Conservation (phyloP, 1,284 basidiomycete genomes). For the Boletus sp. region DNA sequence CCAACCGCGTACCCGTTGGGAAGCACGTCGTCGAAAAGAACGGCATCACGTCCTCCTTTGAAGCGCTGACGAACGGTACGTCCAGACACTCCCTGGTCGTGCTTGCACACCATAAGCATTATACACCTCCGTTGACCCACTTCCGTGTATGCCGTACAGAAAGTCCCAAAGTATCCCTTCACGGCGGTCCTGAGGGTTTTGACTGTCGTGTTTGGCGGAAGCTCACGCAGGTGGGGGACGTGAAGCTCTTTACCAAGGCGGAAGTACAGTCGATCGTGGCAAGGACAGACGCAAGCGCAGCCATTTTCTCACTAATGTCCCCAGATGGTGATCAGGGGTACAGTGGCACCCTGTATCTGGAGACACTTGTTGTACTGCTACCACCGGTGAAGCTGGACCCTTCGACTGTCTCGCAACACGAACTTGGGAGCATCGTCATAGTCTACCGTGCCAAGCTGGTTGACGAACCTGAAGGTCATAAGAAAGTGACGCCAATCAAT, state of each 20-base stretch:
- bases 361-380: slow-evolving; percentile 56
- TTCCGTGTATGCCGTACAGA: slow-evolving; percentile 35
- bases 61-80: slow-evolving; percentile 50
- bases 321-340: slow-evolving; percentile 66
- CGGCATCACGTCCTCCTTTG: slow-evolving; percentile 48
- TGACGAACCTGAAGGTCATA: slow-evolving; percentile 32
- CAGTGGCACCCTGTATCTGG: slow-evolving; percentile 54
- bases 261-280: slow-evolving; percentile 42
- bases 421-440: slow-evolving; percentile 59
- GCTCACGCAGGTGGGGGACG: slow-evolving; percentile 38
- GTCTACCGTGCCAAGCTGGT: slow-evolving; percentile 64
- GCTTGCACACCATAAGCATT: too few relatives aligned
- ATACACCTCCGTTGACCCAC: background rate
- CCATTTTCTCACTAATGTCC: slow-evolving; percentile 57
- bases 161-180: slow-evolving; percentile 59
- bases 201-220: slow-evolving; percentile 53
- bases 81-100: background rate
- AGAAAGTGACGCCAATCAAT: slow-evolving; percentile 62
- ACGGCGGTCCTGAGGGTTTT: slow-evolving; percentile 65
- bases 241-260: slow-evolving; percentile 52
- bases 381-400: slow-evolving; percentile 39
- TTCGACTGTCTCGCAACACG: slow-evolving; percentile 37
- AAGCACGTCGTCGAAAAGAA: slow-evolving; percentile 55
- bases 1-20: slow-evolving; percentile 65
- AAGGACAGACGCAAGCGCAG: slow-evolving; percentile 28